A percentile compares a stretch with the other conserved stretches of the same genome.
Conservation (phyloP, 148 eudicot species). For the Cornus suecica region DNA sequence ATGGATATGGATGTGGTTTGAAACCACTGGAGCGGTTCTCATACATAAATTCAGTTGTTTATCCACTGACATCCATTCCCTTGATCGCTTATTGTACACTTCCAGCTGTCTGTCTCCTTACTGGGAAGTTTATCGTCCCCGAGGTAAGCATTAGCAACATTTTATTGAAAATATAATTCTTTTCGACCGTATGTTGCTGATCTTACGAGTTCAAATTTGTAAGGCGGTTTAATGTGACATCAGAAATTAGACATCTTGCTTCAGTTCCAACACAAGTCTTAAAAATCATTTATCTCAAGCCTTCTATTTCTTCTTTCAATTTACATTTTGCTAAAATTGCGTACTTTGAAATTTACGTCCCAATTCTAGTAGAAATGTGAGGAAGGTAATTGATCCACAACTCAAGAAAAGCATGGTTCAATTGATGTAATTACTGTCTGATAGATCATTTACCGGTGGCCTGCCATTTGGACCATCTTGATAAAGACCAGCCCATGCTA, state of each 20-base stretch:
- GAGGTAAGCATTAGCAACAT: conserved; percentile 39
- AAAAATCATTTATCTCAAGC: neutral
- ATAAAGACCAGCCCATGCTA: neutral
- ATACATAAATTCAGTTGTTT: conserved; percentile 66
- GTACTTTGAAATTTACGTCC: neutral
- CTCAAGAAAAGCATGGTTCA: neutral
- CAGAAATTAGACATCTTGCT: neutral
- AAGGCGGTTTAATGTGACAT: neutral
- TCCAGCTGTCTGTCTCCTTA: conserved; percentile 71
- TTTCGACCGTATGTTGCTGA: neutral
- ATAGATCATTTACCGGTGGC: neutral
- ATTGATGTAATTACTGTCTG: neutral
- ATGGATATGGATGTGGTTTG: conserved; percentile 60
- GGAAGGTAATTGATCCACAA: neutral
- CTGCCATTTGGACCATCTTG: neutral
- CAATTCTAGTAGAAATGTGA: neutral
- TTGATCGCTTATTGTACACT: conserved; percentile 67
- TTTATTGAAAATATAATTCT: neutral
- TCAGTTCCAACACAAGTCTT: neutral
- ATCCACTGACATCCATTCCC: conserved; percentile 70
- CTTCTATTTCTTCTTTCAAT: neutral
- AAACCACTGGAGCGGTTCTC: conserved; percentile 73
- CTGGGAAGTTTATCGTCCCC: conserved; percentile 72
- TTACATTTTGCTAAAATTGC: neutral
- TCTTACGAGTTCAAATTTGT: neutral